These are phyloP conservation scores for Ajuga reptans DNA, from an alignment of 305 asterid genomes.

Conservation along the genomic window DNA sequence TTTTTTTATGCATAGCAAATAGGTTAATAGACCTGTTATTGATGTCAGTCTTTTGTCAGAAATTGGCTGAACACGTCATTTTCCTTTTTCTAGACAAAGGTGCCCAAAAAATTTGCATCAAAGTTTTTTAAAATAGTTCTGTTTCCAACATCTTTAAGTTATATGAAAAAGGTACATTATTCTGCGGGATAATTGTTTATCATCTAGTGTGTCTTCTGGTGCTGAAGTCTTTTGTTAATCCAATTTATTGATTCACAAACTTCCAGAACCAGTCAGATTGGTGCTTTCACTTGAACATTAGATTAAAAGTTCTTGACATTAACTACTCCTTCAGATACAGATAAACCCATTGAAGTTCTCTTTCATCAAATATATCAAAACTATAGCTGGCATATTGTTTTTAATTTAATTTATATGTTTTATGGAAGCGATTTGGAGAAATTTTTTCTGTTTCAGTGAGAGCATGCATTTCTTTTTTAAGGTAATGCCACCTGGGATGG, in stretches of 20 bases:
- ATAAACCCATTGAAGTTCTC: slow-evolving; percentile 11
- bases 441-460: slow-evolving; percentile 18
- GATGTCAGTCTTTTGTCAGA: not conserved
- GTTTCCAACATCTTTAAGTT: not conserved
- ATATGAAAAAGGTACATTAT: not conserved
- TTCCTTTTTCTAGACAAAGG: not conserved
- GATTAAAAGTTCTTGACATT: not conserved
- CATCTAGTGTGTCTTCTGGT: slow-evolving; percentile 7
- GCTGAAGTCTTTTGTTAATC: not conserved
- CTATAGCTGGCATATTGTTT: not conserved
- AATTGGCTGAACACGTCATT: slow-evolving; percentile 1
- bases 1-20: slow-evolving; percentile 3
- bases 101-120: slow-evolving; percentile 5
- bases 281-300: slow-evolving; percentile 14
- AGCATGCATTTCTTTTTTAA: slow-evolving; percentile 32
- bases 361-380: not conserved
- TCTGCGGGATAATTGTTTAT: not conserved
- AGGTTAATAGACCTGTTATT: not conserved
- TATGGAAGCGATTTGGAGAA: not conserved
- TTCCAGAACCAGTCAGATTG: not conserved
- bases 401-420: not conserved
- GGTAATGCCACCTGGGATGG: slow-evolving; percentile 99
- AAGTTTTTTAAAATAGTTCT: not conserved
- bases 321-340: slow-evolving; percentile 8
- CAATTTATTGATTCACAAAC: not conserved